phyloP scores from a whole-genome alignment of 179 eudicot genomes.

The Pouteria campechiana region DNA sequence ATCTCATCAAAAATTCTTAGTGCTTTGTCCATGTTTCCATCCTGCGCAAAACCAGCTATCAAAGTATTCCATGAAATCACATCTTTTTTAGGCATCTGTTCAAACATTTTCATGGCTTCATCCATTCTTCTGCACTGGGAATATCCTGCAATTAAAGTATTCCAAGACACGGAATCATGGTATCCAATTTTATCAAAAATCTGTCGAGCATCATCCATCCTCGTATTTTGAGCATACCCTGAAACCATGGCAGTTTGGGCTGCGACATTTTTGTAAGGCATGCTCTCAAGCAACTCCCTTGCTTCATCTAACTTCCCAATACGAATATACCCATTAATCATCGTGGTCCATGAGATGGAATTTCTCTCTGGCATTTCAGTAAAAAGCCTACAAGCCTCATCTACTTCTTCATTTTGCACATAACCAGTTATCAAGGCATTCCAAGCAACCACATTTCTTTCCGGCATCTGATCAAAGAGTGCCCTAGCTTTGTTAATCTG shows the following conservation, averaged over 20 bases:
- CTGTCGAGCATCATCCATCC: constrained; percentile 25
- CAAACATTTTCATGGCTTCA: constrained; percentile 8
- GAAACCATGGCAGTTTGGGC: constrained; percentile 29
- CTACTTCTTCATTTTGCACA: constrained; percentile 5
- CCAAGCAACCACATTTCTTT: constrained; percentile 8
- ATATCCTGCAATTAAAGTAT: constrained; percentile 41
- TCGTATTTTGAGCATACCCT: constrained; percentile 19
- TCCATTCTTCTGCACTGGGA: constrained; percentile 10
- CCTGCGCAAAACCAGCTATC: constrained; percentile 12
- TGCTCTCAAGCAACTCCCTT: constrained; percentile 8
- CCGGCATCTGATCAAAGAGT: constrained; percentile 5
- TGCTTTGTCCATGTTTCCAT: constrained; percentile 12
- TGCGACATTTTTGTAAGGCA: constrained; percentile 10
- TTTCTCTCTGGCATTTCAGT: constrained; percentile 14
- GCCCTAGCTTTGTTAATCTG: constrained; percentile 3
- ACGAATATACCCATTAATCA: constrained; percentile 12
- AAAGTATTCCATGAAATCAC: constrained; percentile 14
- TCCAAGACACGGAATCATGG: constrained; percentile 45
- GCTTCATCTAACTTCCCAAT: constrained; percentile 9
- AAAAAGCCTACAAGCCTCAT: constrained; percentile 3
- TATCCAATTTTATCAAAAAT: constrained; percentile 22
- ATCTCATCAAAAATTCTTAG: constrained; percentile 6
- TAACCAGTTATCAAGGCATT: constrained; percentile 10
- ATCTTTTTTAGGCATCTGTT: constrained; percentile 2
- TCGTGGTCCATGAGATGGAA: constrained; percentile 29